phyloP scores from a whole-genome alignment of 805 yeast genomes.

The Middelhovenomyces tepae region DNA sequence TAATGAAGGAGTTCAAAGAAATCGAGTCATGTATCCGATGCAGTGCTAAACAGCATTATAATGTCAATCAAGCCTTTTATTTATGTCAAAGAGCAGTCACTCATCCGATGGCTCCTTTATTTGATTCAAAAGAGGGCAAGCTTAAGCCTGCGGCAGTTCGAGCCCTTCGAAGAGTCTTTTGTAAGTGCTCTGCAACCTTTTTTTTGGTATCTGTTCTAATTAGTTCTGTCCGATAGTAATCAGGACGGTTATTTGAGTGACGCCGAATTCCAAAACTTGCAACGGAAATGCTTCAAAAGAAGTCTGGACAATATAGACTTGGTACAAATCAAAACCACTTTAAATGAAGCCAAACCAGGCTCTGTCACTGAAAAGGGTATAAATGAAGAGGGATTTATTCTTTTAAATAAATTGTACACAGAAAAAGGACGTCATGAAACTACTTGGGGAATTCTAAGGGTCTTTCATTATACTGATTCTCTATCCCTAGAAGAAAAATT shows the following conservation, averaged over 20 bases:
- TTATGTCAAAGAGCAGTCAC: constrained; percentile 89
- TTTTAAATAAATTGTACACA: constrained; percentile 72
- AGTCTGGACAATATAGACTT: constrained; percentile 34
- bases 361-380: constrained; percentile 41
- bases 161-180: constrained; percentile 74
- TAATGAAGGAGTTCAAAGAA: constrained; percentile 85
- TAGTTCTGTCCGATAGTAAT: constrained; percentile 69
- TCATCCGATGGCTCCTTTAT: constrained; percentile 86
- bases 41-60: constrained; percentile 74
- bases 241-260: constrained; percentile 79
- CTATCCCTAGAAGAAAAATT: constrained; percentile 73
- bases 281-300: constrained; percentile 65
- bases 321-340: constrained; percentile 31
- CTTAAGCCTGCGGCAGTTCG: constrained; percentile 67
- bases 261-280: constrained; percentile 61
- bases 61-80: constrained; percentile 87
- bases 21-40: constrained; percentile 86
- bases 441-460: constrained; percentile 86
- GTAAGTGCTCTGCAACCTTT: constrained; percentile 1
- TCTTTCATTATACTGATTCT: constrained; percentile 88
- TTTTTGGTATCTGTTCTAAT: constrained; percentile 1
- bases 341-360: constrained; percentile 28
- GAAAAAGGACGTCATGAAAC: constrained; percentile 94
- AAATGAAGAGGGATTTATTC: constrained; percentile 64
- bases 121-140: constrained; percentile 80